Percentiles rank a stretch among this genome's conserved stretches.
Conservation (phyloP, 2,329 filamentous ascomycete genomes). For the Acephala macrosclerotiorum region DNA sequence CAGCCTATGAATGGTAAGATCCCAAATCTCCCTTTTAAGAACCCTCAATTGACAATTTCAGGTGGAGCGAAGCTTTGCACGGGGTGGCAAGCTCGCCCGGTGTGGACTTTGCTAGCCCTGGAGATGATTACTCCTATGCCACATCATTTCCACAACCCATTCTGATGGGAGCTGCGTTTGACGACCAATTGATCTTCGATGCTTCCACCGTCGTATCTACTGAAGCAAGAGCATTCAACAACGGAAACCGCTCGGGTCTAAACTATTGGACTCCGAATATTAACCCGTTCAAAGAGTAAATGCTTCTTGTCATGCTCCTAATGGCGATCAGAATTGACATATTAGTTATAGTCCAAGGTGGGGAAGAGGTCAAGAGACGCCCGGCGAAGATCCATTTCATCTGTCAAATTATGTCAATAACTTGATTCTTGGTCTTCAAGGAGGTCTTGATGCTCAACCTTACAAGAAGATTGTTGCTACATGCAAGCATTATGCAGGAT, state of each 20-base stretch:
- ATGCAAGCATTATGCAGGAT: constrained; percentile 65
- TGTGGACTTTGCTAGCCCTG: constrained; percentile 58
- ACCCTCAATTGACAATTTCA: neutral
- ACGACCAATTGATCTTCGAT: constrained; percentile 64
- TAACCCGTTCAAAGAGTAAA: constrained; percentile 63
- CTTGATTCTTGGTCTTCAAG: constrained; percentile 61
- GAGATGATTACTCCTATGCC: constrained; percentile 62
- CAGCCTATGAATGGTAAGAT: constrained; percentile 54
- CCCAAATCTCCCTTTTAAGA: neutral
- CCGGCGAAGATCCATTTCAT: constrained; percentile 61
- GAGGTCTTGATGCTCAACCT: constrained; percentile 47
- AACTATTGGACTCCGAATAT: constrained; percentile 73
- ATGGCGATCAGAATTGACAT: neutral
- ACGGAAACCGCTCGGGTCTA: constrained; percentile 61
- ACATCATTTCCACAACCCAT: constrained; percentile 73
- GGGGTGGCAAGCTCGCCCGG: constrained; percentile 63
- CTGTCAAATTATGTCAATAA: constrained; percentile 58
- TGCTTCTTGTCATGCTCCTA: neutral
- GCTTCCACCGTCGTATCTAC: constrained; percentile 63
- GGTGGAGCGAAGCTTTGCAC: constrained; percentile 69
- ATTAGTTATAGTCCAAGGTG: constrained; percentile 54
- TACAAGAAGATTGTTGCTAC: constrained; percentile 58
- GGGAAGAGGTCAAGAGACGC: constrained; percentile 67
- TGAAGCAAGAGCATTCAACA: constrained; percentile 70
- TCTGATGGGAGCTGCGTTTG: constrained; percentile 66